Evolutionary conservation across 202 grass and related monocot species (phyloP).

Genomic region (Panicum virgatum): DNA sequence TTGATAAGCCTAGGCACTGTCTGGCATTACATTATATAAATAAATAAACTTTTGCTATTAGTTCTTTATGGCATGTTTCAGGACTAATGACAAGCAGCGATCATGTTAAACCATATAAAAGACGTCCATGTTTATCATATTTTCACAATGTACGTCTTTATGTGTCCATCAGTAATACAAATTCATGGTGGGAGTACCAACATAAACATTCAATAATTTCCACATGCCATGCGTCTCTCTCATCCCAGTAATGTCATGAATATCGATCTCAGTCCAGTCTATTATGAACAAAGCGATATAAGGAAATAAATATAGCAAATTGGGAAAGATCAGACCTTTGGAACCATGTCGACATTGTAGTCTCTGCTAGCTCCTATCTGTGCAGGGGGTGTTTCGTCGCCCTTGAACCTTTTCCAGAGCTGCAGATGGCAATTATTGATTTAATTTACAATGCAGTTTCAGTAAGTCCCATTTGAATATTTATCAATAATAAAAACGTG

Average conservation of each 20-base stretch:
- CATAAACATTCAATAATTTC: background rate
- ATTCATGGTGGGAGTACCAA: background rate
- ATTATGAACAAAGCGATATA: background rate
- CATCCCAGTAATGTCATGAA: background rate
- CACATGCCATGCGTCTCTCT: background rate
- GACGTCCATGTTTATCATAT: background rate
- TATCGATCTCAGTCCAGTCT: background rate
- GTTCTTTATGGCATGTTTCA: too few species aligned
- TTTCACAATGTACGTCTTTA: too few species aligned
- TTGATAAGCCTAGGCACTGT: background rate
- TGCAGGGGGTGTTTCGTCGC: slow-evolving; percentile 44
- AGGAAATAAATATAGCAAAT: background rate
- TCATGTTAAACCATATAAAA: background rate
- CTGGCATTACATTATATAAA: too few species aligned
- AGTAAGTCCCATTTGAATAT: background rate
- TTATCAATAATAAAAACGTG: background rate
- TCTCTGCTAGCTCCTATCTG: slow-evolving; percentile 59
- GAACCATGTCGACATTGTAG: slow-evolving; percentile 79
- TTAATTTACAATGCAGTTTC: background rate
- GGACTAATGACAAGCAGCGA: background rate
- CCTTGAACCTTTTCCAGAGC: slow-evolving; percentile 88
- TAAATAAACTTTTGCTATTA: background rate
- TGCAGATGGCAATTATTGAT: slow-evolving; percentile 18
- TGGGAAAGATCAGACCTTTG: slow-evolving; percentile 45
- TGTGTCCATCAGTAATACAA: background rate